phyloP scores from a whole-genome alignment of 768 basidiomycete species.

The Mycena vitilis region DNA sequence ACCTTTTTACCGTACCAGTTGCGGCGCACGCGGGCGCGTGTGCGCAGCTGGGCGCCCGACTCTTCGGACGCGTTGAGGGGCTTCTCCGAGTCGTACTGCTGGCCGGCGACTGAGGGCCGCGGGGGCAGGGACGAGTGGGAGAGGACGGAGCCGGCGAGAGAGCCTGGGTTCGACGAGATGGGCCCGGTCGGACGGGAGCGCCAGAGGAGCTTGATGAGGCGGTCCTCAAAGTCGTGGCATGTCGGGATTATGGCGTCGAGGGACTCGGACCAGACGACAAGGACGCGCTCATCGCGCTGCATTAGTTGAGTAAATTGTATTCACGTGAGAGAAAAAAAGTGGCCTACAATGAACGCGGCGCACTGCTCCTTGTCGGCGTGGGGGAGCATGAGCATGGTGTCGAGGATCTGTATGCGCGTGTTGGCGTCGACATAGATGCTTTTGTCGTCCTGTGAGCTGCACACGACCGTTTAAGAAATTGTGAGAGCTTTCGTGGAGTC shows the following conservation, averaged over 20 bases:
- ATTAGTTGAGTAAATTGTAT: not conserved
- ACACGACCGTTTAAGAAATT: not conserved
- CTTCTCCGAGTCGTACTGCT: slow-evolving; percentile 47
- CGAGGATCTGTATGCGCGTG: slow-evolving; percentile 87
- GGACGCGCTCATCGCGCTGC: slow-evolving; percentile 84
- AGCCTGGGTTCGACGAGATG: slow-evolving; percentile 40
- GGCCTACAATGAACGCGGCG: slow-evolving; percentile 84
- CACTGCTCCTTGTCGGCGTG: slow-evolving; percentile 88
- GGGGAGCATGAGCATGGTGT: slow-evolving; percentile 81
- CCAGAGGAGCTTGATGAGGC: slow-evolving; percentile 88
- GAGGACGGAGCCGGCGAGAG: slow-evolving; percentile 39
- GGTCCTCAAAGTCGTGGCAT: slow-evolving; percentile 79
- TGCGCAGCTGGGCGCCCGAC: slow-evolving; percentile 25
- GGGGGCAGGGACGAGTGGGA: slow-evolving; percentile 43
- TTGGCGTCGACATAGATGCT: slow-evolving; percentile 81
- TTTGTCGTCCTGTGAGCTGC: slow-evolving; percentile 65
- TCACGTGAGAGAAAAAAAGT: not conserved
- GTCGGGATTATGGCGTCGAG: slow-evolving; percentile 82
- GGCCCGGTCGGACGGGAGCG: slow-evolving; percentile 55
- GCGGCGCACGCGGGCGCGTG: slow-evolving; percentile 50
- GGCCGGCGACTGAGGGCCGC: slow-evolving; percentile 25
- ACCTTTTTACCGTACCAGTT: slow-evolving; percentile 75
- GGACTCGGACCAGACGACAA: slow-evolving; percentile 87
- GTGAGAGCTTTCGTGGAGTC: slow-evolving; percentile 56
- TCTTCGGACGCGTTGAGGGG: slow-evolving; percentile 6